Conservation (phyloP, 2,329 filamentous ascomycete genomes). For the Diplodia mutila region DNA sequence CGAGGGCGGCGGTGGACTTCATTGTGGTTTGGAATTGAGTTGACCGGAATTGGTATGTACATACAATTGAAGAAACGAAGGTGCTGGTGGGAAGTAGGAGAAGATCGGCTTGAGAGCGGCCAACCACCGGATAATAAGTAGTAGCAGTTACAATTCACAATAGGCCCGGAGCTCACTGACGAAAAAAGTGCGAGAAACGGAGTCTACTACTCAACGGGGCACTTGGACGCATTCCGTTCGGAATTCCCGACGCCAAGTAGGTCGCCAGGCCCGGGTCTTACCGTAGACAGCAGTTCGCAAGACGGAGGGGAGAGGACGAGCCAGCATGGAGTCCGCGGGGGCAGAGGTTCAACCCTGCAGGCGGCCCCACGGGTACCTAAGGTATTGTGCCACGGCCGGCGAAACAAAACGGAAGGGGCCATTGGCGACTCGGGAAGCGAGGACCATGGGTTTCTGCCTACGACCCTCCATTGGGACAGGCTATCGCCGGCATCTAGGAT, state of each 20-base stretch:
- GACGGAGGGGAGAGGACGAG: neutral
- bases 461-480: neutral
- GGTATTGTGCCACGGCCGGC: too few relatives aligned
- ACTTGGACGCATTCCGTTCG: neutral
- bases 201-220: neutral
- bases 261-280: neutral
- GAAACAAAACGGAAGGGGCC: neutral
- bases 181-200: neutral
- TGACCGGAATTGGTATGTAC: too few relatives aligned
- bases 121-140: neutral
- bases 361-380: neutral
- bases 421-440: neutral
- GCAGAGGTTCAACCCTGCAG: too few relatives aligned
- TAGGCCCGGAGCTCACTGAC: neutral
- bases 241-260: constrained; percentile 1
- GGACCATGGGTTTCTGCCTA: neutral
- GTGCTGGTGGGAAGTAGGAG: neutral
- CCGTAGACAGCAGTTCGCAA: neutral
- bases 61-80: neutral
- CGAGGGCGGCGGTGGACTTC: constrained; percentile 14
- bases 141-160: neutral
- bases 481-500: neutral
- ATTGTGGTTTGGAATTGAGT: neutral
- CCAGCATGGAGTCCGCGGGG: neutral
- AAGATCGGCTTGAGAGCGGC: neutral